phyloP scores from a whole-genome alignment of 495 filamentous ascomycete genomes.

The Daldinia grandis region DNA sequence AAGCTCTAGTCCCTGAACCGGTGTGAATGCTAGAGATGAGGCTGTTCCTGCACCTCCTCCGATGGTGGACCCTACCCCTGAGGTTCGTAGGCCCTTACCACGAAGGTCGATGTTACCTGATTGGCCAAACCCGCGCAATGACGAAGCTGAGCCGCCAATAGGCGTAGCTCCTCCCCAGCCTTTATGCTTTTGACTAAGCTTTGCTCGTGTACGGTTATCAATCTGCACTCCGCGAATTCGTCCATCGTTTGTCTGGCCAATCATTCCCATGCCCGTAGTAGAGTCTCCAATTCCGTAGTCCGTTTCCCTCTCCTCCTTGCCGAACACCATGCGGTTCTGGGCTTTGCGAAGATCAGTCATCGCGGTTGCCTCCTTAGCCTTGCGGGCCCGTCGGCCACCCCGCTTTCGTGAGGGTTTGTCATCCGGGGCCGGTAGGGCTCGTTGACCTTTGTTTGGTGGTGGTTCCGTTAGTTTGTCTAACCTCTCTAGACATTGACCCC shows the following conservation, averaged over 20 bases:
- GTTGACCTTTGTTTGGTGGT: constrained; percentile 86
- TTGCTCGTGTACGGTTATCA: constrained; percentile 91
- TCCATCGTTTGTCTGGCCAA: constrained; percentile 86
- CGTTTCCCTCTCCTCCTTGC: constrained; percentile 93
- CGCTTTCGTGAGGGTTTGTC: constrained; percentile 95
- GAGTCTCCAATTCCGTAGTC: constrained; percentile 89
- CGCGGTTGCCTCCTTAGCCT: constrained; percentile 95
- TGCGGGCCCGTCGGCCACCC: constrained; percentile 88
- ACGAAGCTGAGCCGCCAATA: constrained; percentile 72
- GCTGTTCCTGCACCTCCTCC: constrained; percentile 74
- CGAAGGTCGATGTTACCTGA: constrained; percentile 72
- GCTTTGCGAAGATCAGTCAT: constrained; percentile 98
- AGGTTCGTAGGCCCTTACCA: constrained; percentile 75
- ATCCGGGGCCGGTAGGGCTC: constrained; percentile 91
- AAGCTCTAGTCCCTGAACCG: constrained; percentile 92
- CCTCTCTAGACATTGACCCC: constrained; percentile 81
- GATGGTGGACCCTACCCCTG: constrained; percentile 75
- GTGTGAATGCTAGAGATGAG: constrained; percentile 90
- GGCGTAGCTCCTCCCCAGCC: constrained; percentile 88
- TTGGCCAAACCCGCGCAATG: constrained; percentile 78
- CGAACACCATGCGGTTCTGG: constrained; percentile 95
- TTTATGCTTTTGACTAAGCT: constrained; percentile 92
- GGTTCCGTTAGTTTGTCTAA: constrained; percentile 95
- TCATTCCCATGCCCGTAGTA: constrained; percentile 92
- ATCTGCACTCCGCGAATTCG: constrained; percentile 87